phyloP scores from a whole-genome alignment of 176 grass and related monocot genomes.

The Bromus sterilis region DNA sequence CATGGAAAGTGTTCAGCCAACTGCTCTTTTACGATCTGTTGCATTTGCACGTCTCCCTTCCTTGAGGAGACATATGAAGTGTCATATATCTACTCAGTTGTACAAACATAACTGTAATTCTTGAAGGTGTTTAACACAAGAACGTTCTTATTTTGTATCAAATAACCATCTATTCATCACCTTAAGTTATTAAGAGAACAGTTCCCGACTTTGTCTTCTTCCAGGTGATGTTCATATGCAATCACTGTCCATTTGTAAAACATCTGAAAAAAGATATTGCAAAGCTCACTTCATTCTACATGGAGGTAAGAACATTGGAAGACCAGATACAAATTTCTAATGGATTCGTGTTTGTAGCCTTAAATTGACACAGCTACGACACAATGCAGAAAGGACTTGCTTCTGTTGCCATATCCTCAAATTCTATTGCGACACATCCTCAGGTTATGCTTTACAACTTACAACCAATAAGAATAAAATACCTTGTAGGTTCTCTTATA shows the following conservation, averaged over 20 bases:
- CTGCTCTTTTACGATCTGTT: too few relatives aligned
- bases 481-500: neutral
- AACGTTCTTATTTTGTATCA: neutral
- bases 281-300: conserved; percentile 79
- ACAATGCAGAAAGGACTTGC: conserved; percentile 78
- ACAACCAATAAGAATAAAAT: neutral
- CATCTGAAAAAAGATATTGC: conserved; percentile 83
- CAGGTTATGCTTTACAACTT: conserved; percentile 43
- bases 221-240: conserved; percentile 95
- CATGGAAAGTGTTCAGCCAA: neutral
- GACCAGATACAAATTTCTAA: neutral
- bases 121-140: neutral
- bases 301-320: conserved; percentile 41
- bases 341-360: neutral
- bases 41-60: neutral
- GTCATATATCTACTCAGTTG: neutral
- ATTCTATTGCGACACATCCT: conserved; percentile 69
- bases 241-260: conserved; percentile 91
- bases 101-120: neutral
- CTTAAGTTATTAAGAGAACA: neutral
- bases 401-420: conserved; percentile 75
- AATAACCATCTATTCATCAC: neutral
- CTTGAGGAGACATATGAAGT: neutral
- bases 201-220: neutral
- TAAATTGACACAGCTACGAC: conserved; percentile 13